Conservation (phyloP, 805 yeast genomes). For the Helenozyma rhizophorensis region DNA sequence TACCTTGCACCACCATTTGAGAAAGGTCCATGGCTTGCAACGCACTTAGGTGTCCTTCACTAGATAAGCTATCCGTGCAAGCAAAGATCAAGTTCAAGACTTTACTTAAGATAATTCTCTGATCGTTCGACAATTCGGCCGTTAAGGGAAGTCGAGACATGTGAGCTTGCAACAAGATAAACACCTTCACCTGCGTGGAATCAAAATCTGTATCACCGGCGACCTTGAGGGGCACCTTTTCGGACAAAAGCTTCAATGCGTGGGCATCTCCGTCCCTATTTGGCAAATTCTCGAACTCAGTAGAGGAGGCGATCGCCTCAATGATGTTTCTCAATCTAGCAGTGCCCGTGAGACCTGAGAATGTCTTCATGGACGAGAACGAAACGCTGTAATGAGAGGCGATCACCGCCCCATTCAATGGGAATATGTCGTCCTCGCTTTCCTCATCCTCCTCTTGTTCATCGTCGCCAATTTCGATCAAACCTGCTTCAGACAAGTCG, state of each 20-base stretch:
- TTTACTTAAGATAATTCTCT: slow-evolving; percentile 45
- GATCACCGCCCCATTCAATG: slow-evolving; percentile 69
- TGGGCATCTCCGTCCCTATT: slow-evolving; percentile 58
- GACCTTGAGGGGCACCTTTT: slow-evolving; percentile 60
- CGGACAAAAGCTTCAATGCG: slow-evolving; percentile 47
- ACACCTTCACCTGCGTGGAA: slow-evolving; percentile 65
- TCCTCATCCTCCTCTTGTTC: slow-evolving; percentile 19
- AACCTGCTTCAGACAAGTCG: slow-evolving; percentile 55
- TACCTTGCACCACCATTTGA: slow-evolving; percentile 84
- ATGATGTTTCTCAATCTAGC: slow-evolving; percentile 59
- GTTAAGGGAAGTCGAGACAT: slow-evolving; percentile 63
- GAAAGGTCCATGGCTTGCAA: slow-evolving; percentile 79
- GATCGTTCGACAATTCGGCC: slow-evolving; percentile 57
- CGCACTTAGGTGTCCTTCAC: slow-evolving; percentile 77
- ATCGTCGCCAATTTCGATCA: slow-evolving; percentile 54
- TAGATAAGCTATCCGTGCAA: slow-evolving; percentile 68
- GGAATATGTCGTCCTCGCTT: slow-evolving; percentile 40
- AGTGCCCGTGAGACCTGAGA: slow-evolving; percentile 48
- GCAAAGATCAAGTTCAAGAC: slow-evolving; percentile 56
- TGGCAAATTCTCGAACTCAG: slow-evolving; percentile 66
- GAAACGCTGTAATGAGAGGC: slow-evolving; percentile 69
- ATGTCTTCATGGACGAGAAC: slow-evolving; percentile 61
- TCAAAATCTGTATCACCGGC: slow-evolving; percentile 29
- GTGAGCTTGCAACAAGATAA: slow-evolving; percentile 76
- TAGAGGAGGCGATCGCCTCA: slow-evolving; percentile 61